These are phyloP conservation scores for Penicillium daleae DNA, from an alignment of 495 filamentous ascomycete genomes.

Conservation along the genomic window DNA sequence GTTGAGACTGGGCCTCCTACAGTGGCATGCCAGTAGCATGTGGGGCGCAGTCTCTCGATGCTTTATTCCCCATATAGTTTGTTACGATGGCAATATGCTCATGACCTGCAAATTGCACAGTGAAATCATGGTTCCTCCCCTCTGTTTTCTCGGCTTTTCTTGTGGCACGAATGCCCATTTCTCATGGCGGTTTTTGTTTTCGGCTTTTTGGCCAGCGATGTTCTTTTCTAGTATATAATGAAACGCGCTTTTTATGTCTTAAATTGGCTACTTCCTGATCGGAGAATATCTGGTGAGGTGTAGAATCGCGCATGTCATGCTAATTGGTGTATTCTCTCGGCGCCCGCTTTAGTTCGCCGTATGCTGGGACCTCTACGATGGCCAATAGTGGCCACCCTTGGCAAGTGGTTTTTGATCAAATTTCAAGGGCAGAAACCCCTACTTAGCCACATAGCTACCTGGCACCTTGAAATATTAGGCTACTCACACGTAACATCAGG, in stretches of 20 bases:
- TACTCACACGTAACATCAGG: no score
- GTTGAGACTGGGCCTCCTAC: slow-evolving; percentile 12
- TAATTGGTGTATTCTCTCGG: background rate
- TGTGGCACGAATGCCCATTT: slow-evolving; percentile 4
- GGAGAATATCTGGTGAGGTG: background rate
- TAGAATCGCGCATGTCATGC: background rate
- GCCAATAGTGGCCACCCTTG: no score
- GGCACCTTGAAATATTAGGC: no score
- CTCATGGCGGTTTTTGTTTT: slow-evolving; percentile 9
- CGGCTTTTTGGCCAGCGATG: slow-evolving; percentile 10
- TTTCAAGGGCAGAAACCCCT: no score
- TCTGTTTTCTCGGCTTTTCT: slow-evolving; percentile 10
- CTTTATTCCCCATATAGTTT: slow-evolving; percentile 51
- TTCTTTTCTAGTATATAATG: slow-evolving; percentile 28
- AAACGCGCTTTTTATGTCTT: slow-evolving; percentile 11
- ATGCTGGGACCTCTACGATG: no score
- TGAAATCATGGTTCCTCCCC: slow-evolving; percentile 14
- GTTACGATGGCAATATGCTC: slow-evolving; percentile 35
- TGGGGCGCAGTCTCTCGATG: slow-evolving; percentile 23
- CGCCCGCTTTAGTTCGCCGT: background rate
- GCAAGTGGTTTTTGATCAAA: no score
- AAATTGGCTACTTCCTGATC: slow-evolving; percentile 13
- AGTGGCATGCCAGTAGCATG: slow-evolving; percentile 16
- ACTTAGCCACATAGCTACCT: no score
- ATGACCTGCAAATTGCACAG: slow-evolving; percentile 32